A percentile compares a stretch with the other conserved stretches of the same genome.
These are phyloP conservation scores for Kodamaea jinghongensis DNA, from an alignment of 805 yeast genomes.

Conservation along the genomic window DNA sequence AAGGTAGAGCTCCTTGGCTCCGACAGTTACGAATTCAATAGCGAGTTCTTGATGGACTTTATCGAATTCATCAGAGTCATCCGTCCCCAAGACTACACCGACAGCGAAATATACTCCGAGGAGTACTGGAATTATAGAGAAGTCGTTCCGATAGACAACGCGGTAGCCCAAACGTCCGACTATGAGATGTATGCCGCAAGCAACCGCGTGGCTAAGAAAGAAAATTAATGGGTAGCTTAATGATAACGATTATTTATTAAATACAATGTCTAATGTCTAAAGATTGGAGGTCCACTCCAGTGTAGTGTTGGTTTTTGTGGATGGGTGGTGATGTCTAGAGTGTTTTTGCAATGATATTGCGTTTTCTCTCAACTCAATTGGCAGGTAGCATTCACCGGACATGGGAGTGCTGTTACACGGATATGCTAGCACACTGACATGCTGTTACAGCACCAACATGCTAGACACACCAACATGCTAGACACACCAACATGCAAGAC, in stretches of 20 bases:
- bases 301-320: too few species aligned
- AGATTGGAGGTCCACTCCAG: not conserved
- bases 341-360: too few species aligned
- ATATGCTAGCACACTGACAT: too few species aligned
- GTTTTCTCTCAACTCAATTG: too few species aligned
- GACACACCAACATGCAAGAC: too few species aligned
- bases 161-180: slow-evolving; percentile 9
- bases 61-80: slow-evolving; percentile 38
- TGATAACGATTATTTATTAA: not conserved
- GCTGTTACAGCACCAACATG: too few species aligned
- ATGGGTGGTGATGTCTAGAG: too few species aligned
- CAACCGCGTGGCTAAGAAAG: slow-evolving; percentile 1
- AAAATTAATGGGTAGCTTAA: not conserved
- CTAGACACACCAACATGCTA: too few species aligned
- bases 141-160: not conserved
- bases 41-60: slow-evolving; percentile 40
- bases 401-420: too few species aligned
- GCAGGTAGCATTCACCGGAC: too few species aligned
- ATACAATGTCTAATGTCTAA: not conserved
- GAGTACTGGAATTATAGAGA: slow-evolving; percentile 8
- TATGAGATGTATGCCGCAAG: slow-evolving; percentile 8
- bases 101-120: slow-evolving; percentile 13
- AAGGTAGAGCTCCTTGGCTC: slow-evolving; percentile 34
- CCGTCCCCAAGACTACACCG: slow-evolving; percentile 34
- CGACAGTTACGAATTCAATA: slow-evolving; percentile 39